Evolutionary conservation across 176 grass and related monocot genomes (phyloP).

Genomic region (Lolium rigidum): DNA sequence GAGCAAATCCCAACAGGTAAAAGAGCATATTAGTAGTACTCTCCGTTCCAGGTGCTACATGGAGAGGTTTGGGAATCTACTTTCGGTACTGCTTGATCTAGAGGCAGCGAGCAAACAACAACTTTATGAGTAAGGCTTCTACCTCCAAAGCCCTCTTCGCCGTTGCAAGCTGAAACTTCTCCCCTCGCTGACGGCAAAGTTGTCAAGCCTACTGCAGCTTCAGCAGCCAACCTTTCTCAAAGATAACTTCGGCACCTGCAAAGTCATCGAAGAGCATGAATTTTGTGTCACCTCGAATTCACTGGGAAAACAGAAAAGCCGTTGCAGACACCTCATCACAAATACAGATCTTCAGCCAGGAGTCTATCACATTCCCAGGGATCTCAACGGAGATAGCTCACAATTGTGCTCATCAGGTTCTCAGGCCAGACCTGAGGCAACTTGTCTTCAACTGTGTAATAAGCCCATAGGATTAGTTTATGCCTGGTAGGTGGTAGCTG

Average conservation of each 20-base stretch:
- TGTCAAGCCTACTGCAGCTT: neutral
- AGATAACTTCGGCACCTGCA: neutral
- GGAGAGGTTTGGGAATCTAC: neutral
- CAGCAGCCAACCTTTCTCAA: neutral
- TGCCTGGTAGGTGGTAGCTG: neutral
- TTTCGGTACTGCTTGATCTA: too few species aligned
- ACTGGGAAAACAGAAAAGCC: neutral
- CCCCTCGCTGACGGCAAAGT: too few species aligned
- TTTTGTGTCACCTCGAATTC: neutral
- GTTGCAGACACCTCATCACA: neutral
- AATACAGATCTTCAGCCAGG: neutral
- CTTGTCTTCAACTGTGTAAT: neutral
- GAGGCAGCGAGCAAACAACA: too few species aligned
- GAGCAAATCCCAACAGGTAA: too few species aligned
- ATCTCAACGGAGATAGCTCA: neutral
- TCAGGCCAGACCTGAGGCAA: neutral
- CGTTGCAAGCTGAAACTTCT: too few species aligned
- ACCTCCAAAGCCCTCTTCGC: too few species aligned
- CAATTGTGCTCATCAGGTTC: neutral
- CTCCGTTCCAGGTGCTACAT: too few species aligned
- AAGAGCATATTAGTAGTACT: too few species aligned
- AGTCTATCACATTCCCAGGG: neutral
- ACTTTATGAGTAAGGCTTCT: too few species aligned
- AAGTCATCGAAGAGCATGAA: neutral
- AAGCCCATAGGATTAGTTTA: neutral